Evolutionary conservation across 176 grass and related monocot species (phyloP), one percentile per base, ranked within the genome.

Genomic region (Melocanna baccifera): DNA sequence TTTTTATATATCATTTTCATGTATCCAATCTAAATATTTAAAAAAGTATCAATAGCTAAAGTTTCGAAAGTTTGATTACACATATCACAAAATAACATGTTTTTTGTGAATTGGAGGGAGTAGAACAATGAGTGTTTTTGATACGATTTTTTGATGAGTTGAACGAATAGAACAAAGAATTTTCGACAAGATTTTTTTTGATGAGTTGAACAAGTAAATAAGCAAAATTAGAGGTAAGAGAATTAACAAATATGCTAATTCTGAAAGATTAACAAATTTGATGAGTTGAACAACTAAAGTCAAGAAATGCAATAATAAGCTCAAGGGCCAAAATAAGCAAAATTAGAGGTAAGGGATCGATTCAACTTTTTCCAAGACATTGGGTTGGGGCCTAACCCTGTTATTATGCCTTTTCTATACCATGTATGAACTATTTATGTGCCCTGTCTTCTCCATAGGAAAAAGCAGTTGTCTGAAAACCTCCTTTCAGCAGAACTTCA

Each of bases 401-500:
- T 53, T 28, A 71, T 50, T 48, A 11, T 88, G 59, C 15, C 37
- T 65, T 74, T 62, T 90, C 0, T 62, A n/a, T 48, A 57, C 56
- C 52, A 69, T 48, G 37, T 66, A 74, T 64, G 19, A 67, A 75
- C 29, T 84, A 83, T 57, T 87, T 74, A 56, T 30, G 32, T 87
- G 73, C 34, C n/a, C 14, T 76, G 12, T 67, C 57, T 57, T 71
- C n/a, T 61, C 19, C 47, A 58, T 84, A 98, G 96, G 89, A 89
- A 92, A 87, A 98, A 90, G 16, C 36, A 84, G 70, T 85, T 95
- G 56, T 56, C 83, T 14, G 96, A 95, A 67, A 79, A 87, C 47
- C 83, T 98, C 61, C 85, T 98, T 40, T 87, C 65, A 46, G 93
- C 93, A 75, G 93, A 98, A 72, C 87, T 98, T 72, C 93, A 98